Conservation (phyloP, 2,329 filamentous ascomycete species). For the Paecilomyces dactylethromorphus region DNA sequence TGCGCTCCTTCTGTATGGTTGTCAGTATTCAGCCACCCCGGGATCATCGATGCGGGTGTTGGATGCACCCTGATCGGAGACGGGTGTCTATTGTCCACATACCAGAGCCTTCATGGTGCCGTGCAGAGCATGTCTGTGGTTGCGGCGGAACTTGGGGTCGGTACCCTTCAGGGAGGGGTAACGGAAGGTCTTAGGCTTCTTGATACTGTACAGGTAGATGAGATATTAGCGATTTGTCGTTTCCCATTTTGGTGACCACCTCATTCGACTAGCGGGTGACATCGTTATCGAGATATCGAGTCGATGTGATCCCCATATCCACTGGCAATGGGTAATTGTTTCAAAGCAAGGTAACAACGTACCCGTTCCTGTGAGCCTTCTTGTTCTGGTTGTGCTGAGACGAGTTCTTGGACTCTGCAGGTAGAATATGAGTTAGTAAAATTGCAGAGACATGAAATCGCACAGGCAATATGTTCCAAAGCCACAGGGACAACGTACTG, state of each 20-base stretch:
- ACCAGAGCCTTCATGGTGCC: slow-evolving; percentile 97
- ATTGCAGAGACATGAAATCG: not conserved
- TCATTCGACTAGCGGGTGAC: not conserved
- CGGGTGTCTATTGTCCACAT: slow-evolving; percentile 37
- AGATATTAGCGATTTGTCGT: slow-evolving; percentile 2
- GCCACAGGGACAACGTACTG: slow-evolving; percentile 29
- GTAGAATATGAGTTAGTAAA: slow-evolving; percentile 4
- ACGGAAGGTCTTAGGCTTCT: slow-evolving; percentile 99
- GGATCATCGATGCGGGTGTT: not conserved
- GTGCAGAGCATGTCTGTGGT: slow-evolving; percentile 99
- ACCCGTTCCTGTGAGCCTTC: slow-evolving; percentile 99
- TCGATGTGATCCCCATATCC: not conserved
- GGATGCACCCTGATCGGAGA: not conserved
- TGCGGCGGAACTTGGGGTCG: slow-evolving; percentile 99
- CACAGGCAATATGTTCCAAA: not conserved
- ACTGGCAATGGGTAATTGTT: not conserved
- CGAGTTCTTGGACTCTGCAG: slow-evolving; percentile 97
- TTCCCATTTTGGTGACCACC: not conserved
- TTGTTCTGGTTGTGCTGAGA: slow-evolving; percentile 97
- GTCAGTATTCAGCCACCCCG: slow-evolving; percentile 22
- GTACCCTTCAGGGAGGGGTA: slow-evolving; percentile 98
- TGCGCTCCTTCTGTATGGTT: slow-evolving; percentile 77
- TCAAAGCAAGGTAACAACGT: slow-evolving; percentile 37
- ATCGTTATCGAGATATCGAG: not conserved
- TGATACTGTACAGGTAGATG: slow-evolving; percentile 64